Evolutionary conservation across 192 early-diverging fungal genomes (phyloP).

Genomic region (Ramicandelaber brevisporus): DNA sequence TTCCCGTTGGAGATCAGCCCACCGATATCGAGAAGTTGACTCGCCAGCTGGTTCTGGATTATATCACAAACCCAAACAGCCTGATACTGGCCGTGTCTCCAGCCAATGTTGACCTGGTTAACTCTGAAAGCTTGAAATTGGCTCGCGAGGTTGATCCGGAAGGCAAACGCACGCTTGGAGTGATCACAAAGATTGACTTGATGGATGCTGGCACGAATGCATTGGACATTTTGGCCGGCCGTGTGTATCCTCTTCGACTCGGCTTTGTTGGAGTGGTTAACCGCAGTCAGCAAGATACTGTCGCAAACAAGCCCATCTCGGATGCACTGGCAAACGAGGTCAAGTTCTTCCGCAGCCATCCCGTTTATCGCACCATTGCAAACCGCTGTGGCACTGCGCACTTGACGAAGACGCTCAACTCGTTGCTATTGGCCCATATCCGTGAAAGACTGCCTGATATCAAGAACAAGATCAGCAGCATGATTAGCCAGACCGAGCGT

Average conservation of each 20-base stretch:
- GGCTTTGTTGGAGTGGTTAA: conserved; percentile 67
- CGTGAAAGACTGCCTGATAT: conserved; percentile 53
- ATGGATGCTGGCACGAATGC: conserved; percentile 70
- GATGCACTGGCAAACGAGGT: conserved; percentile 36
- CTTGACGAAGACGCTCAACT: conserved; percentile 38
- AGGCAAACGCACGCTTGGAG: conserved; percentile 50
- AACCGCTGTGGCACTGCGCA: conserved; percentile 45
- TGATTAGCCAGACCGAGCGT: conserved; percentile 54
- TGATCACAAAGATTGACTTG: conserved; percentile 60
- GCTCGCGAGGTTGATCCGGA: conserved; percentile 66
- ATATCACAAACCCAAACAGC: conserved; percentile 62
- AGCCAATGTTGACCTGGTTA: conserved; percentile 56
- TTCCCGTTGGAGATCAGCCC: conserved; percentile 47
- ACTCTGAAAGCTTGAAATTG: conserved; percentile 63
- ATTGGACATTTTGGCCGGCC: conserved; percentile 48
- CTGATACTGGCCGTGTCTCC: conserved; percentile 61
- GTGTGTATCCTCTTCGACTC: conserved; percentile 47
- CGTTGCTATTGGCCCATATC: conserved; percentile 54
- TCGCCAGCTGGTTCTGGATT: conserved; percentile 44
- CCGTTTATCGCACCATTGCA: conserved; percentile 42
- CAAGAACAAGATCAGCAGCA: conserved; percentile 40
- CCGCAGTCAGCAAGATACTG: conserved; percentile 57
- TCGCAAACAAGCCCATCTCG: conserved; percentile 38
- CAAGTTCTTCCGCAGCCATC: conserved; percentile 42
- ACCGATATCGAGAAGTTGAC: conserved; percentile 62